phyloP scores from a whole-genome alignment of 2,329 filamentous ascomycete species.

The Lachnellula hyalina region DNA sequence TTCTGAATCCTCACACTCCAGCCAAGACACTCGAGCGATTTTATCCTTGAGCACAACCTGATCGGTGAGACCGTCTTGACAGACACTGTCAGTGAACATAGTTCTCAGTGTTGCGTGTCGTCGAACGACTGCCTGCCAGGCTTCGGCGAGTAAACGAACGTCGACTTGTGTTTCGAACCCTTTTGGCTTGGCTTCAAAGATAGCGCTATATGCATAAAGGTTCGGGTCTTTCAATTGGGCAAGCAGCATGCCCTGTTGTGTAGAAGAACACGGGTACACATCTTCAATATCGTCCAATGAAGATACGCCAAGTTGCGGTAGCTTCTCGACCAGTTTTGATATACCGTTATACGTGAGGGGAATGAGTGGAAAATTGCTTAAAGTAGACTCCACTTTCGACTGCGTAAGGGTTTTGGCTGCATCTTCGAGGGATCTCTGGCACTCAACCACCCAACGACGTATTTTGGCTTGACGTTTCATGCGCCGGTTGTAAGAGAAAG shows the following conservation, averaged over 20 bases:
- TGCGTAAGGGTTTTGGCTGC: not conserved
- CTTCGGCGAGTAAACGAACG: slow-evolving; percentile 17
- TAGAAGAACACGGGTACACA: slow-evolving; percentile 16
- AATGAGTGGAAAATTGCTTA: slow-evolving; percentile 16
- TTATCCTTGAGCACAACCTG: slow-evolving; percentile 28
- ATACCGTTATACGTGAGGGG: slow-evolving; percentile 5
- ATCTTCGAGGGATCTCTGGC: not conserved
- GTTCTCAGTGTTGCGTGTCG: slow-evolving; percentile 16
- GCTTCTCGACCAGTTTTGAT: slow-evolving; percentile 1
- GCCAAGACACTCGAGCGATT: slow-evolving; percentile 5
- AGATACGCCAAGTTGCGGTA: slow-evolving; percentile 2
- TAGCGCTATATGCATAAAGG: slow-evolving; percentile 3
- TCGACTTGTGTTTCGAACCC: slow-evolving; percentile 4
- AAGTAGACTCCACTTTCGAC: slow-evolving; percentile 1
- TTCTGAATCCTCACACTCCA: slow-evolving; percentile 36
- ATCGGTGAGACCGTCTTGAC: slow-evolving; percentile 15
- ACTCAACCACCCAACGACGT: slow-evolving; percentile 1
- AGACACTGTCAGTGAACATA: slow-evolving; percentile 20
- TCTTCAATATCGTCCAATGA: slow-evolving; percentile 14
- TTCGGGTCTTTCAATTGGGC: slow-evolving; percentile 5
- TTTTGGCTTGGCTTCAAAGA: not conserved
- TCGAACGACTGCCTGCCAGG: slow-evolving; percentile 15
- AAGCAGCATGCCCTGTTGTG: slow-evolving; percentile 17
- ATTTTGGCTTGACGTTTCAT: slow-evolving; percentile 10
- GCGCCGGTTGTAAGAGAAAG: slow-evolving; percentile 10